phyloP scores from a whole-genome alignment of 202 grass and related monocot species.

The Setaria viridis region DNA sequence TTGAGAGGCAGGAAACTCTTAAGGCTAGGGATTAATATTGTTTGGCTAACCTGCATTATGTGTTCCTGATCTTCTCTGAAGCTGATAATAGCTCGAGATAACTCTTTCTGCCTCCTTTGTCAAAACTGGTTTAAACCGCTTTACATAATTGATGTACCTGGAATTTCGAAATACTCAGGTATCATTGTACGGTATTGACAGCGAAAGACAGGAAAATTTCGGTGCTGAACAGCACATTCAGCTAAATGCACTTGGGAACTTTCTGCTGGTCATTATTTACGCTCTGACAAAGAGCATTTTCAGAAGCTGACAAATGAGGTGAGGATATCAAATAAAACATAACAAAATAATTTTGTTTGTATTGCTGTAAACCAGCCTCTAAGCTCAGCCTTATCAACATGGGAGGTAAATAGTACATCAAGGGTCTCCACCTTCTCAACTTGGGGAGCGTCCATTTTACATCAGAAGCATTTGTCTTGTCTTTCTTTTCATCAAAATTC shows the following conservation, averaged over 20 bases:
- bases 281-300: constrained; percentile 1
- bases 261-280: constrained; percentile 10
- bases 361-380: constrained; percentile 1
- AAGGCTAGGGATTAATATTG: neutral
- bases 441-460: constrained; percentile 60
- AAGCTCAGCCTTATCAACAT: constrained; percentile 9
- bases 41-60: constrained; percentile 74
- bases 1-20: constrained; percentile 39
- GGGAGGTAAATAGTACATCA: constrained; percentile 5
- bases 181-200: constrained; percentile 12
- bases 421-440: constrained; percentile 58
- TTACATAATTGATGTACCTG: constrained; percentile 93
- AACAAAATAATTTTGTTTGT: neutral
- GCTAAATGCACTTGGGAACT: neutral
- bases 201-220: neutral
- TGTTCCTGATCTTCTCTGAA: constrained; percentile 79
- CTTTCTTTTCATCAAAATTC: constrained; percentile 55
- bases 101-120: constrained; percentile 82
- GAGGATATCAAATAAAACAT: too few relatives aligned
- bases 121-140: constrained; percentile 79
- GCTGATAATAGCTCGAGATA: constrained; percentile 93
- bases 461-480: constrained; percentile 42
- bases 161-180: constrained; percentile 19
- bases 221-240: neutral
- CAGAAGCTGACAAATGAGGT: neutral